These are phyloP conservation scores for Pseudomassariella vexata DNA, from an alignment of 2,329 filamentous ascomycete genomes.

Conservation along the genomic window DNA sequence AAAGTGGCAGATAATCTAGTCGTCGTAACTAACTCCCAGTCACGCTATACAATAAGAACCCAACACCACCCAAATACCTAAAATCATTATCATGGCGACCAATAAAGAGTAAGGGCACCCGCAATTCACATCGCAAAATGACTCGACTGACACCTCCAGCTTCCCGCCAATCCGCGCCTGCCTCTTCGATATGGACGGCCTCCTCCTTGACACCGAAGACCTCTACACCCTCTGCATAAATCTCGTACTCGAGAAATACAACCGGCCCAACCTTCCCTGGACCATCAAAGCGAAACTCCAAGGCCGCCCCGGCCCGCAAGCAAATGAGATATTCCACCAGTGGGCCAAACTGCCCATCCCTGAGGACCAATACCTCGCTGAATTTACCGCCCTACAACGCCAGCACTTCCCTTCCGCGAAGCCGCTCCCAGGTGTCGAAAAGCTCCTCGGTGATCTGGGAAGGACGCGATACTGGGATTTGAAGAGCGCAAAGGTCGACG, in stretches of 20 bases:
- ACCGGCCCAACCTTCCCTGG: constrained; percentile 77
- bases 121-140: no score
- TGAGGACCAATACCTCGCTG: constrained; percentile 56
- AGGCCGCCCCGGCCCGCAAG: constrained; percentile 48
- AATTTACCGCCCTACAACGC: constrained; percentile 59
- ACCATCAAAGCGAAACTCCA: constrained; percentile 83
- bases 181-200: constrained; percentile 98
- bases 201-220: constrained; percentile 91
- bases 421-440: constrained; percentile 71
- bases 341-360: constrained; percentile 85
- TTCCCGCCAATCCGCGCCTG: constrained; percentile 81
- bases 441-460: constrained; percentile 58
- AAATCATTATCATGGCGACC: no score
- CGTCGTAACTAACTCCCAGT: no score
- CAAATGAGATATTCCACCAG: constrained; percentile 54
- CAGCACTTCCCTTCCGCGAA: constrained; percentile 68
- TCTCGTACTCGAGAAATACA: constrained; percentile 69
- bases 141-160: constrained; percentile 33
- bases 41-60: no score
- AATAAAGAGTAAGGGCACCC: no score
- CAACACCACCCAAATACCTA: no score
- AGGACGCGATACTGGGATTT: constrained; percentile 45
- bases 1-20: no score
- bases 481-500: constrained; percentile 19
- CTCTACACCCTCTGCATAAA: constrained; percentile 81